Evolutionary conservation across 176 grass and related monocot species (phyloP).

Genomic region (Puccinellia tenuiflora): DNA sequence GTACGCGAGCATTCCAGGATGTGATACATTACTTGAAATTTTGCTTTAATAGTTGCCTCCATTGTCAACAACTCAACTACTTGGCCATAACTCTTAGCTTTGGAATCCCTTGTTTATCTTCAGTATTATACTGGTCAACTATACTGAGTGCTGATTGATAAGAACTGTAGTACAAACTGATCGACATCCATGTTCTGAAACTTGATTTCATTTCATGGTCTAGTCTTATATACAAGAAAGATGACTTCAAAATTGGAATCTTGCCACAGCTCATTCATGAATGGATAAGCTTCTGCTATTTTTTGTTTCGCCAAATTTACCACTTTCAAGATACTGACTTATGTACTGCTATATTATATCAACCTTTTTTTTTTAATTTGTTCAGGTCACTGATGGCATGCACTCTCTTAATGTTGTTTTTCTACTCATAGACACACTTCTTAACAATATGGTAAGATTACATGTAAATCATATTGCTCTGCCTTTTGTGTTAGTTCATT

Average conservation of each 20-base stretch:
- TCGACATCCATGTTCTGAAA: background rate
- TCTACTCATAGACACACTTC: conserved; percentile 68
- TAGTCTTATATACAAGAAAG: background rate
- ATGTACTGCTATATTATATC: background rate
- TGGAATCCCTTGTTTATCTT: background rate
- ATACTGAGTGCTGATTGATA: background rate
- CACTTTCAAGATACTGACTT: background rate
- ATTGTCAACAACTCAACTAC: background rate
- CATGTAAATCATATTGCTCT: background rate
- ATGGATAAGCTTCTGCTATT: background rate
- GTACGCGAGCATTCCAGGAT: conserved; percentile 36
- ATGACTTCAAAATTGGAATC: background rate
- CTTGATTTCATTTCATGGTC: background rate
- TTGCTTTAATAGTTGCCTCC: background rate
- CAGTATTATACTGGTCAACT: background rate
- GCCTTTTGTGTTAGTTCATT: conserved; percentile 2
- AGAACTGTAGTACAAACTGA: background rate
- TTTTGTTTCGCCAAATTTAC: background rate
- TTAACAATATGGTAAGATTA: conserved; percentile 79
- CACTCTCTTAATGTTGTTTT: conserved; percentile 75
- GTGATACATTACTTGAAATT: background rate
- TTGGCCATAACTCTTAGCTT: background rate
- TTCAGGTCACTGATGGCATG: conserved; percentile 75
- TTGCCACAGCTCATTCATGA: background rate
- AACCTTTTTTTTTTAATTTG: background rate